phyloP scores from a whole-genome alignment of 192 early-diverging fungal species.

The Umbelopsis sp. region DNA sequence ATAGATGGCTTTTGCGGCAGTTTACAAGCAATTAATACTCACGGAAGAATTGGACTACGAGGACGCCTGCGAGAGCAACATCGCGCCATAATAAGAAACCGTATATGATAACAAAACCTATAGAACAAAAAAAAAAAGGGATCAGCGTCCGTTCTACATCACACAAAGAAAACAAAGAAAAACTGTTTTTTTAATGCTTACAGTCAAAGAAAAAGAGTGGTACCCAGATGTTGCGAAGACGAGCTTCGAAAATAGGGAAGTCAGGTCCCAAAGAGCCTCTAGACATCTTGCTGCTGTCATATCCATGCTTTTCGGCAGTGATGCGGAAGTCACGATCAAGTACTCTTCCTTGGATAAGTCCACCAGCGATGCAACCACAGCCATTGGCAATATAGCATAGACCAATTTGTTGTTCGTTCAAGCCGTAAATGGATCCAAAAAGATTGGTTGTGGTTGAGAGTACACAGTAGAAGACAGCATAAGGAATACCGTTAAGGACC shows the following conservation, averaged over 20 bases:
- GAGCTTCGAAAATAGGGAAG: constrained; percentile 23
- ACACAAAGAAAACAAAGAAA: background rate
- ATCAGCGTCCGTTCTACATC: no score
- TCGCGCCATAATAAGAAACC: background rate
- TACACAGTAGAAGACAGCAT: constrained; percentile 42
- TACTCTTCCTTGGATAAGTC: constrained; percentile 35
- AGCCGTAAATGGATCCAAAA: constrained; percentile 31
- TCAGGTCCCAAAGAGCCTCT: constrained; percentile 13
- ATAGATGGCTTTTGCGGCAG: no score
- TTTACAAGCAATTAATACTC: background rate
- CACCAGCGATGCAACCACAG: constrained; percentile 41
- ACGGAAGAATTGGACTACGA: constrained; percentile 12
- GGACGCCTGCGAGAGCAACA: background rate
- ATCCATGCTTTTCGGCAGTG: constrained; percentile 8
- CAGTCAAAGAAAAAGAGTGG: background rate
- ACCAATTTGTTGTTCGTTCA: constrained; percentile 41
- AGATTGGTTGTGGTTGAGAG: constrained; percentile 41
- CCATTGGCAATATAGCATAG: constrained; percentile 47
- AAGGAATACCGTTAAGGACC: constrained; percentile 33
- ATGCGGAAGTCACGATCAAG: constrained; percentile 24
- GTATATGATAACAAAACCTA: constrained; percentile 1
- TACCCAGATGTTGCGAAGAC: constrained; percentile 11
- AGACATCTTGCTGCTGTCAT: background rate
- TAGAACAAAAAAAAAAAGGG: background rate
- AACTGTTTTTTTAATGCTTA: background rate